These are phyloP conservation scores for Phytophthora multivora DNA, from an alignment of 352 stramenopile genomes.

Conservation along the genomic window DNA sequence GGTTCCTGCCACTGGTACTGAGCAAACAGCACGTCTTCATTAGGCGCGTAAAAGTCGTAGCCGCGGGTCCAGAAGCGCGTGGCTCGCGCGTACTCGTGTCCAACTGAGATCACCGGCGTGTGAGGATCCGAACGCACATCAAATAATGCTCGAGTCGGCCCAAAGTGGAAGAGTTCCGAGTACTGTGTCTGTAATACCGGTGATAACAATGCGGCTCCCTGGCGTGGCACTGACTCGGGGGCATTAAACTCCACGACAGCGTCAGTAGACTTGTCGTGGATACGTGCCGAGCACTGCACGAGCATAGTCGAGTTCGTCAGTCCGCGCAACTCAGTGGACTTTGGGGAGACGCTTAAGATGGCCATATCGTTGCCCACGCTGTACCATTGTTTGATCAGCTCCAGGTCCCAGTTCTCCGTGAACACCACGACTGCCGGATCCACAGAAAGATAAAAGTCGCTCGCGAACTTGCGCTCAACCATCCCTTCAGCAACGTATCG, in stretches of 20 bases:
- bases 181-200: slow-evolving; percentile 82
- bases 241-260: slow-evolving; percentile 82
- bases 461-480: slow-evolving; percentile 45
- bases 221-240: slow-evolving; percentile 54
- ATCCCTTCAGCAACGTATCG: slow-evolving; percentile 67
- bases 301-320: slow-evolving; percentile 48
- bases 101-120: slow-evolving; percentile 58
- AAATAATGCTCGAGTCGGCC: slow-evolving; percentile 54
- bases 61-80: slow-evolving; percentile 86
- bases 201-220: slow-evolving; percentile 35
- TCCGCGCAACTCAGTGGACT: slow-evolving; percentile 51
- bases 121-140: slow-evolving; percentile 79
- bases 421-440: slow-evolving; percentile 67
- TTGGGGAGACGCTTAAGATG: slow-evolving; percentile 77
- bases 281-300: slow-evolving; percentile 81
- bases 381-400: slow-evolving; percentile 83
- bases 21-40: slow-evolving; percentile 64
- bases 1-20: slow-evolving; percentile 59
- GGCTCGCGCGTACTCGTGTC: slow-evolving; percentile 77
- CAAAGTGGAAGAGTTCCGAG: slow-evolving; percentile 86
- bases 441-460: slow-evolving; percentile 80
- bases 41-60: slow-evolving; percentile 87
- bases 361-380: slow-evolving; percentile 77
- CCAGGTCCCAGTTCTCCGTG: slow-evolving; percentile 73
- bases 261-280: slow-evolving; percentile 66